These are phyloP conservation scores for Coemansia guatemalensis DNA, from an alignment of 192 early-diverging fungal genomes.

Conservation along the genomic window DNA sequence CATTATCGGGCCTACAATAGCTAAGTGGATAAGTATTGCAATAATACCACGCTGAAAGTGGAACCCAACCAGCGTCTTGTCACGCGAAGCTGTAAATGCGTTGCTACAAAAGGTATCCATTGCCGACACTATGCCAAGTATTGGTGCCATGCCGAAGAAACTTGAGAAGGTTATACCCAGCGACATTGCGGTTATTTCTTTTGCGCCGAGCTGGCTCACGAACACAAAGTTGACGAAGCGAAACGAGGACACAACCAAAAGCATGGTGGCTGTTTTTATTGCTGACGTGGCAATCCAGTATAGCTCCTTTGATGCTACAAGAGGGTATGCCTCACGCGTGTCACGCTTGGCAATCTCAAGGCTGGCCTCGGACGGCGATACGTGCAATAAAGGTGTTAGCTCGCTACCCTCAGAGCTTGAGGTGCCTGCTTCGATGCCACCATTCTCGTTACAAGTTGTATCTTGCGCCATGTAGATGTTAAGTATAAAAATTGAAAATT, in stretches of 20 bases:
- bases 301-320: conserved; percentile 31
- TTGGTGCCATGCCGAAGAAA: conserved; percentile 57
- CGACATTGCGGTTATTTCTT: conserved; percentile 66
- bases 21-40: conserved; percentile 10
- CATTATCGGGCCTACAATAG: conserved; percentile 9
- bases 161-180: conserved; percentile 57
- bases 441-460: too few species aligned
- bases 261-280: conserved; percentile 58
- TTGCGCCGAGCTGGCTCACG: conserved; percentile 61
- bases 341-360: too few species aligned
- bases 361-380: too few species aligned
- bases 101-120: too few species aligned
- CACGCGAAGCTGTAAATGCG: conserved; percentile 26
- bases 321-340: conserved; percentile 15
- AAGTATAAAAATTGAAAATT: too few species aligned
- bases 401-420: too few species aligned
- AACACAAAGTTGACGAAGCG: conserved; percentile 63
- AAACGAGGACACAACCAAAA: conserved; percentile 65
- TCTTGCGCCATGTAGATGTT: too few species aligned
- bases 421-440: too few species aligned
- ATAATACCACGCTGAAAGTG: conserved; percentile 37
- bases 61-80: conserved; percentile 36
- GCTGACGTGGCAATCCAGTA: conserved; percentile 37
- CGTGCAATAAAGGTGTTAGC: too few species aligned
- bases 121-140: conserved; percentile 60